A percentile compares a stretch with the other conserved stretches of the same genome.
Conservation (phyloP, 257 asterid genomes). For the Lithospermum erythrorhizon region DNA sequence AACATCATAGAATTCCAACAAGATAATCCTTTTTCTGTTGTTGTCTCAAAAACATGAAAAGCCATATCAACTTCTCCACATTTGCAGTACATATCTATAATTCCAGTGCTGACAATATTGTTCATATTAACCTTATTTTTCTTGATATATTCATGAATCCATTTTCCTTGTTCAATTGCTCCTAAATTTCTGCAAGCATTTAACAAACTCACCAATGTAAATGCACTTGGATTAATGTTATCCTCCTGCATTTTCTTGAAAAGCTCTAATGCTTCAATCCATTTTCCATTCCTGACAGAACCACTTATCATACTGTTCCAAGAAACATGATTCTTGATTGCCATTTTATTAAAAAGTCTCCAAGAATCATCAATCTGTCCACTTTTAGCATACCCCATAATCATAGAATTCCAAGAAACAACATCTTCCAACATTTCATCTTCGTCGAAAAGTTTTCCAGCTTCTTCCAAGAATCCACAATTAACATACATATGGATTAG, state of each 20-base stretch:
- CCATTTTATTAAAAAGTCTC: constrained; percentile 44
- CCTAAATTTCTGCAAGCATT: constrained; percentile 62
- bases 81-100: constrained; percentile 63
- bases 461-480: constrained; percentile 44
- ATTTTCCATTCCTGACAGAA: constrained; percentile 53
- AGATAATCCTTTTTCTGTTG: constrained; percentile 31
- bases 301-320: constrained; percentile 77
- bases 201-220: constrained; percentile 47
- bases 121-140: constrained; percentile 28
- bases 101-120: constrained; percentile 38
- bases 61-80: constrained; percentile 43
- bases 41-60: constrained; percentile 18
- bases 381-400: constrained; percentile 49
- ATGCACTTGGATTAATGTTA: constrained; percentile 33
- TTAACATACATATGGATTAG: constrained; percentile 51
- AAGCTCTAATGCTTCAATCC: constrained; percentile 46
- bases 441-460: constrained; percentile 45
- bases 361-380: constrained; percentile 48
- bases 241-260: constrained; percentile 35
- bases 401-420: constrained; percentile 72
- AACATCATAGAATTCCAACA: constrained; percentile 72
- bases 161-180: constrained; percentile 55
- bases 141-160: constrained; percentile 50
- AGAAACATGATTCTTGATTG: constrained; percentile 39
- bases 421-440: constrained; percentile 24